Evolutionary conservation across 2,329 filamentous ascomycete species (phyloP).

Genomic region (Fusarium haematococcum): DNA sequence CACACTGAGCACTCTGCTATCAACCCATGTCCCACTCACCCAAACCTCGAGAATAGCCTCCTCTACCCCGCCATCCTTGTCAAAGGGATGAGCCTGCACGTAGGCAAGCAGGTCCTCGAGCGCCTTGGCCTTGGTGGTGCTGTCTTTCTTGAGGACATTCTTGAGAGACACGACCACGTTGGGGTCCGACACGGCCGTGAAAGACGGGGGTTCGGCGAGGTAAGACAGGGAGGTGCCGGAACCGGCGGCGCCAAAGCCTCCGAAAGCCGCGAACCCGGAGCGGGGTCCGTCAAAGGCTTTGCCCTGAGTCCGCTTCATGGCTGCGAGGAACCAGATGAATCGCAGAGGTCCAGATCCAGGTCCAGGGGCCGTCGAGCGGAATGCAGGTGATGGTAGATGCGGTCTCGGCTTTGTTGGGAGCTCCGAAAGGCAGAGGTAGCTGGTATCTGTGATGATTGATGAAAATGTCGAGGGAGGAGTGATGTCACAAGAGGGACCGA

Average conservation of each 20-base stretch:
- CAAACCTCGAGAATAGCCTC: conserved; percentile 89
- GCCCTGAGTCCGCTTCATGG: conserved; percentile 47
- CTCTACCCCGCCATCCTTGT: conserved; percentile 73
- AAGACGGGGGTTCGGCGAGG: conserved; percentile 85
- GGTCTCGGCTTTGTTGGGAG: conserved; percentile 25
- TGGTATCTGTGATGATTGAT: conserved; percentile 35
- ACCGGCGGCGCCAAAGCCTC: conserved; percentile 52
- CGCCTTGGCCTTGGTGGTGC: conserved; percentile 89
- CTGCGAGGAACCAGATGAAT: conserved; percentile 1
- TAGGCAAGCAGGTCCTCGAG: conserved; percentile 84
- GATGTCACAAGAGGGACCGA: conserved; percentile 46
- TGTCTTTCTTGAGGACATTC: conserved; percentile 92
- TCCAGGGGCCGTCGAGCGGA: conserved; percentile 10
- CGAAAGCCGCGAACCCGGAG: conserved; percentile 41
- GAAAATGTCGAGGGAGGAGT: conserved; percentile 36
- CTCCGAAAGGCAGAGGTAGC: conserved; percentile 11
- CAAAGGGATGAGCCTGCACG: conserved; percentile 66
- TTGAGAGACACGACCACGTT: conserved; percentile 92
- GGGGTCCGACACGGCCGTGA: conserved; percentile 80
- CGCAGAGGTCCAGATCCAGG: background rate
- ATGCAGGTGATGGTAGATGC: conserved; percentile 19
- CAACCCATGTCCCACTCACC: conserved; percentile 62
- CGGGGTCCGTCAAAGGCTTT: conserved; percentile 44
- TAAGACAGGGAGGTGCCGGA: conserved; percentile 77
- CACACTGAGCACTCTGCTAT: background rate